Percentiles rank a stretch among this genome's conserved stretches.
Conservation (phyloP, 2,329 filamentous ascomycete genomes). For the Ceratocystis harringtonii region DNA sequence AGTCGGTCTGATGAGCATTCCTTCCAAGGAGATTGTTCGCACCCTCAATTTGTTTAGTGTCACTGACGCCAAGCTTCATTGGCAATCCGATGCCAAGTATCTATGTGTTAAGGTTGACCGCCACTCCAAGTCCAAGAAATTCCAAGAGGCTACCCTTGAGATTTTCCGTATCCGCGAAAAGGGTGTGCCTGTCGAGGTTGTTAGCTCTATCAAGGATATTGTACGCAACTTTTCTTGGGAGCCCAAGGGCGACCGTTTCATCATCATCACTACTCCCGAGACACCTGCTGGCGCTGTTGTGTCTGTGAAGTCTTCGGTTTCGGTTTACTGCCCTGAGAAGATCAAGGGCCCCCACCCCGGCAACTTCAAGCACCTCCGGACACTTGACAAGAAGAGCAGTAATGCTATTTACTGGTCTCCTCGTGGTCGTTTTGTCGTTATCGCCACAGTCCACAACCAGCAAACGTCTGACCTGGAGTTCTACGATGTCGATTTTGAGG, state of each 20-base stretch:
- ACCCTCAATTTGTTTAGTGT: constrained; percentile 97
- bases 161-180: constrained; percentile 97
- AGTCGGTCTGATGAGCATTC: constrained; percentile 90
- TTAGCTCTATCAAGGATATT: constrained; percentile 94
- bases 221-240: constrained; percentile 99
- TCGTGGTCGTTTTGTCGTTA: constrained; percentile 82
- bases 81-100: constrained; percentile 89
- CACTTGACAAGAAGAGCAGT: constrained; percentile 97
- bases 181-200: constrained; percentile 93
- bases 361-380: constrained; percentile 93
- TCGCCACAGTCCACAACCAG: constrained; percentile 83
- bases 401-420: constrained; percentile 99
- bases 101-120: constrained; percentile 97
- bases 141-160: constrained; percentile 87
- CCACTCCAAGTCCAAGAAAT: constrained; percentile 99
- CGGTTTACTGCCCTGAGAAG: constrained; percentile 96
- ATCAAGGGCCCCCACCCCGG: constrained; percentile 64
- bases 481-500: constrained; percentile 95
- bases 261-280: constrained; percentile 90
- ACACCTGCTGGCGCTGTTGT: constrained; percentile 63
- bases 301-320: constrained; percentile 81
- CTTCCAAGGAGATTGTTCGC: constrained; percentile 83
- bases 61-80: constrained; percentile 93
- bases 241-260: constrained; percentile 92
- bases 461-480: constrained; percentile 95